Evolutionary conservation across 345 rosid species (phyloP).

Genomic region (Gossypium mustelinum): DNA sequence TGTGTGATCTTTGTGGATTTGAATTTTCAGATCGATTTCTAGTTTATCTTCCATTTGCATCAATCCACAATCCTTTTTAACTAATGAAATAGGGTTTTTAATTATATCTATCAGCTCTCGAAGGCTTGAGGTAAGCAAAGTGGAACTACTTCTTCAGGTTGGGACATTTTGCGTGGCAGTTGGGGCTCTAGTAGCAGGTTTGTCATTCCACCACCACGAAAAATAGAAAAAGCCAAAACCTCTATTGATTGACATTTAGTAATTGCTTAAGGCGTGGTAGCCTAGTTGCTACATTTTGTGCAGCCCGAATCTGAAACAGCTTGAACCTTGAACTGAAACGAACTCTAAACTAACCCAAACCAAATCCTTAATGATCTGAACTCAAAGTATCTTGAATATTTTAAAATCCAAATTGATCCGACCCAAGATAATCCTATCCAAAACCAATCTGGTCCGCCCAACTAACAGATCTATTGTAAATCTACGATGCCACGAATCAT

Average conservation of each 20-base stretch:
- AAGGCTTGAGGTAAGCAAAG: conserved; percentile 93
- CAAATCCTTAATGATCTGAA: no score
- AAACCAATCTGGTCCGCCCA: no score
- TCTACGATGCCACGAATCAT: neutral
- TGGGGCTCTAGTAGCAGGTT: conserved; percentile 89
- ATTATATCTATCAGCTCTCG: conserved; percentile 55
- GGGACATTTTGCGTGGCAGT: conserved; percentile 84
- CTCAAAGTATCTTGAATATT: no score
- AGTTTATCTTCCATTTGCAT: neutral
- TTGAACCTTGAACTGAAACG: no score
- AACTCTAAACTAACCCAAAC: no score
- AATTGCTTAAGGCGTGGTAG: neutral
- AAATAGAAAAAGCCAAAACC: neutral
- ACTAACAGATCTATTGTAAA: neutral
- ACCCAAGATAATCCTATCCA: no score
- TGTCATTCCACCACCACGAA: conserved; percentile 12
- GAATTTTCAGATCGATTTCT: neutral
- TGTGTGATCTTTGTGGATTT: neutral
- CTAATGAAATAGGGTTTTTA: conserved; percentile 3
- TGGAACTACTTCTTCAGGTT: conserved; percentile 92
- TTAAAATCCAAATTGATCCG: no score
- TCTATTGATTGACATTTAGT: neutral
- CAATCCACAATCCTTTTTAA: neutral
- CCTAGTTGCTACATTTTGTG: neutral
- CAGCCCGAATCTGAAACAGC: no score